phyloP scores from a whole-genome alignment of 768 basidiomycete genomes.

The Leccinum longicurvipes region DNA sequence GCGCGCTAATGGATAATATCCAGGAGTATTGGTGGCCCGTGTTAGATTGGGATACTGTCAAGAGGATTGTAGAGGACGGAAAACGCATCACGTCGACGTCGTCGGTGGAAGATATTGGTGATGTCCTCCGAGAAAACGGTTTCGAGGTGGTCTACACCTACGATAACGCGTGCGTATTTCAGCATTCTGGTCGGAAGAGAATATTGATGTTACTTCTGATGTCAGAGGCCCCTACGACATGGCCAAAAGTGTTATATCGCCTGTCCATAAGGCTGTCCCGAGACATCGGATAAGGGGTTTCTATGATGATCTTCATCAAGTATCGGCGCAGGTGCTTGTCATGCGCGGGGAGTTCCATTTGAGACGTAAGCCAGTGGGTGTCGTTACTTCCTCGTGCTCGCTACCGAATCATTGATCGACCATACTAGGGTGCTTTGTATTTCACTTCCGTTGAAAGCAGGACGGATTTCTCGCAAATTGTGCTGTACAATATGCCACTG shows the following conservation, averaged over 20 bases:
- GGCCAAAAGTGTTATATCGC: conserved; percentile 37
- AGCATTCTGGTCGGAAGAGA: not conserved
- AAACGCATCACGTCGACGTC: conserved; percentile 18
- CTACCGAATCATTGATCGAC: not conserved
- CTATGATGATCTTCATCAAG: conserved; percentile 36
- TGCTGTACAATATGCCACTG: conserved; percentile 31
- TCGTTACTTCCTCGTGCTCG: not conserved
- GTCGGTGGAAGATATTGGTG: conserved; percentile 29
- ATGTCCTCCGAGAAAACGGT: conserved; percentile 36
- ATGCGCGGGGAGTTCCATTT: conserved; percentile 39
- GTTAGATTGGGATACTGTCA: conserved; percentile 26
- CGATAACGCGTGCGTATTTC: conserved; percentile 36
- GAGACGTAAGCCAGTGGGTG: conserved; percentile 37
- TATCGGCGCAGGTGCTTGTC: conserved; percentile 36
- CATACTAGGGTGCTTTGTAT: conserved; percentile 29
- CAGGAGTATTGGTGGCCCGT: conserved; percentile 8
- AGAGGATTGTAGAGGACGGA: conserved; percentile 19
- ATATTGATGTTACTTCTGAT: not conserved
- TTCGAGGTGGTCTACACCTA: conserved; percentile 43
- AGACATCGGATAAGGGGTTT: conserved; percentile 35
- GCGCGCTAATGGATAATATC: conserved; percentile 15
- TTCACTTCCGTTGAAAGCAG: conserved; percentile 33
- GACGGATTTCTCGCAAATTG: conserved; percentile 28
- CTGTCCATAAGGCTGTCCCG: conserved; percentile 33
- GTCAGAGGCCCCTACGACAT: conserved; percentile 37